phyloP scores from a whole-genome alignment of 1,139 yeast species.

The Nakaseomyces sp. region DNA sequence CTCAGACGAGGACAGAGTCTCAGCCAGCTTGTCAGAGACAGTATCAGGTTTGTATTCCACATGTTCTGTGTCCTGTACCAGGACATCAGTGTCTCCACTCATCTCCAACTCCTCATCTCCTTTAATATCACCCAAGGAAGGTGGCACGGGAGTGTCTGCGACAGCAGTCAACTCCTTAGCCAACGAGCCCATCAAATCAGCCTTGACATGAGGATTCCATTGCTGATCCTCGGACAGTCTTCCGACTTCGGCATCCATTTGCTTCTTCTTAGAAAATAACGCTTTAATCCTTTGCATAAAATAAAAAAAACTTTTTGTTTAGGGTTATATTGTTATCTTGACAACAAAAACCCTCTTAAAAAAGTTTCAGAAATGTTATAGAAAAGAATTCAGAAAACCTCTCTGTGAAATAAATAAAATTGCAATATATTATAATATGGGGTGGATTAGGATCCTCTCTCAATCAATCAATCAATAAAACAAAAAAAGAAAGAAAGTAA shows the following conservation, averaged over 20 bases:
- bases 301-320: too few relatives aligned
- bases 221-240: neutral
- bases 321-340: too few relatives aligned
- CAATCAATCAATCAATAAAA: neutral
- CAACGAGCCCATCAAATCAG: constrained; percentile 4
- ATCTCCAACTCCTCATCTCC: constrained; percentile 1
- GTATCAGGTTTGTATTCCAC: constrained; percentile 1
- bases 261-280: constrained; percentile 5
- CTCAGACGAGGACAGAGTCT: neutral
- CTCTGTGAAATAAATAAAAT: neutral
- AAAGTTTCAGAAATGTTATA: too few relatives aligned
- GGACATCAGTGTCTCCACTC: neutral
- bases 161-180: constrained; percentile 5
- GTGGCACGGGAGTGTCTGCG: constrained; percentile 2
- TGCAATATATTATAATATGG: neutral
- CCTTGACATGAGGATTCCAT: neutral
- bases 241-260: neutral
- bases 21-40: neutral
- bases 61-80: neutral
- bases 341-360: too few relatives aligned
- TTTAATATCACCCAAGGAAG: neutral
- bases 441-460: too few relatives aligned
- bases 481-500: neutral
- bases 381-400: too few relatives aligned
- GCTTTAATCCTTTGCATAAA: constrained; percentile 35